These are phyloP conservation scores for Curvularia eragrostidis DNA, from an alignment of 2,329 filamentous ascomycete genomes.

Conservation along the genomic window DNA sequence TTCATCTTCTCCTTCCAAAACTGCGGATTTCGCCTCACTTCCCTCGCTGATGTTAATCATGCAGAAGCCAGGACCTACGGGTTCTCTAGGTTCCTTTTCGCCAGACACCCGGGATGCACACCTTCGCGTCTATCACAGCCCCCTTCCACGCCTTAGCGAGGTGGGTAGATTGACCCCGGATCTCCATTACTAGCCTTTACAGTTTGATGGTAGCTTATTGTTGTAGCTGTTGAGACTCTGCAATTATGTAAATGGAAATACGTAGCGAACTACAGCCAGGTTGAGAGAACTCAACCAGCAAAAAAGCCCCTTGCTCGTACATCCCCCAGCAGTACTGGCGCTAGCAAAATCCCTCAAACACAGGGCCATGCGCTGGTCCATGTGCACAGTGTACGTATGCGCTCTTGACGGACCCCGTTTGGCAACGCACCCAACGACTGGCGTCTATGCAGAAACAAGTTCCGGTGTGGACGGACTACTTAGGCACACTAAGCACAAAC, in stretches of 20 bases:
- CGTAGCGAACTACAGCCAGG: not conserved
- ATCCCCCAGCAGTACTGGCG: not conserved
- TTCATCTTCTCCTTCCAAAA: not conserved
- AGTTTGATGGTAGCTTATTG: not conserved
- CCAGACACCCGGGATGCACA: not conserved
- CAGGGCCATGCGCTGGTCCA: not conserved
- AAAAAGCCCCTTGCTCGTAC: not conserved
- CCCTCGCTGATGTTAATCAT: not conserved
- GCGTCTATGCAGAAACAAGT: not conserved
- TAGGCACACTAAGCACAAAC: not conserved
- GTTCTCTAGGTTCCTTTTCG: not conserved
- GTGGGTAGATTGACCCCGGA: not conserved
- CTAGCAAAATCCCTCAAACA: not conserved
- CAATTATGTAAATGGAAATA: not conserved
- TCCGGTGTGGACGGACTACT: not conserved
- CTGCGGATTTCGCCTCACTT: not conserved
- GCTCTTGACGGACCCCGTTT: not conserved
- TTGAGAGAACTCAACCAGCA: not conserved
- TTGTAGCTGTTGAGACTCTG: not conserved
- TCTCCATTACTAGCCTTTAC: not conserved
- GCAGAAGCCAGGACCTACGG: not conserved
- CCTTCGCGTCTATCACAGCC: not conserved
- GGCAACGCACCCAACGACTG: not conserved
- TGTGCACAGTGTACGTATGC: not conserved
- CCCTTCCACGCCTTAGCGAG: not conserved